Evolutionary conservation across 208 protist genomes (phyloP).

Genomic region (Jaenimonas drosophilae): DNA sequence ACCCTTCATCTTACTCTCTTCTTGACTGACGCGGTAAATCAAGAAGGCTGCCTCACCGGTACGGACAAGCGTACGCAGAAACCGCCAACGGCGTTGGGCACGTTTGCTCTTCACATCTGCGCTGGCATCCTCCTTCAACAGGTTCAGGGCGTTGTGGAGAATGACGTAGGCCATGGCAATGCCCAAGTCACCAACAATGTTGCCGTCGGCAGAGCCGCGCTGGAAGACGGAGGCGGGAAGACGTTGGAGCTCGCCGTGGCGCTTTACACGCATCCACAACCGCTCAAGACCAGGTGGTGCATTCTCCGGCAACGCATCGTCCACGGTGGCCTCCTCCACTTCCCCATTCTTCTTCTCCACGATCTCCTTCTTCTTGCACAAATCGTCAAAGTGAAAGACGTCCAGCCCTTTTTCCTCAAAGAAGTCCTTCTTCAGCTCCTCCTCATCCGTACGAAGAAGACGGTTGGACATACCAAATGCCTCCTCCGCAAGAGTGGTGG

Average conservation of each 20-base stretch:
- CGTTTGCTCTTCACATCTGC: conserved; percentile 14
- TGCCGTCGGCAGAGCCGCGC: conserved; percentile 8
- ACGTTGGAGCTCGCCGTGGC: conserved; percentile 27
- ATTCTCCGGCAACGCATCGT: neutral
- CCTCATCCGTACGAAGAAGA: neutral
- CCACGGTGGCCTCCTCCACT: neutral
- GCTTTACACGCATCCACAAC: conserved; percentile 34
- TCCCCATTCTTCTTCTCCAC: neutral
- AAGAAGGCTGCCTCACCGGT: conserved; percentile 71
- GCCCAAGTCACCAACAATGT: conserved; percentile 16
- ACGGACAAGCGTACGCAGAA: conserved; percentile 61
- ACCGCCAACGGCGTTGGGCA: conserved; percentile 65
- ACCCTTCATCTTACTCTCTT: conserved; percentile 35
- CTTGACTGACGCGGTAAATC: conserved; percentile 46
- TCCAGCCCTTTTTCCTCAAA: conserved; percentile 58
- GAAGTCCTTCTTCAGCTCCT: conserved; percentile 36
- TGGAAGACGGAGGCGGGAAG: conserved; percentile 38
- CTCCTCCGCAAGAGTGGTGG: neutral
- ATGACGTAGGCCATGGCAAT: conserved; percentile 38
- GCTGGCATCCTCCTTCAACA: conserved; percentile 19
- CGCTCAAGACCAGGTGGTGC: conserved; percentile 20
- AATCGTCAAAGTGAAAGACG: conserved; percentile 20
- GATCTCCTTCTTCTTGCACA: conserved; percentile 4
- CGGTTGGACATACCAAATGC: neutral
- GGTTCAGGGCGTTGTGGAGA: conserved; percentile 29